These are phyloP conservation scores for Pseudozyma hubeiensis DNA, from an alignment of 1,284 basidiomycete genomes.

Conservation along the genomic window DNA sequence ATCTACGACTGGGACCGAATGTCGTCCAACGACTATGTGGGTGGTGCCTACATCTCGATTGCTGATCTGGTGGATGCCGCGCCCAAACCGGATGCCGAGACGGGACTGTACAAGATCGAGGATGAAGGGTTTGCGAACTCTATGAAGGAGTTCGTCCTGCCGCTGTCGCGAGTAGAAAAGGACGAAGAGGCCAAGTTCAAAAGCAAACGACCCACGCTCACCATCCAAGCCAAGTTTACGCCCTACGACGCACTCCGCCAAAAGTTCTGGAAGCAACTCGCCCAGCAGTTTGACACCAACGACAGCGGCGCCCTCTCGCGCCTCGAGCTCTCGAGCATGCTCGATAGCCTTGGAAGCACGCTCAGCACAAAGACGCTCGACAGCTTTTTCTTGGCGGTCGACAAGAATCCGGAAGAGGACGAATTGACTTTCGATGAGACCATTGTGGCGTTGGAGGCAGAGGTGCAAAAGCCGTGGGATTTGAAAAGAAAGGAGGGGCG, in stretches of 20 bases:
- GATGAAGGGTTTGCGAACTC: conserved; percentile 36
- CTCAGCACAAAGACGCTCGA: conserved; percentile 84
- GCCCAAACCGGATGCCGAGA: conserved; percentile 53
- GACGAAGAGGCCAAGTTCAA: conserved; percentile 58
- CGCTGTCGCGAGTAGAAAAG: conserved; percentile 43
- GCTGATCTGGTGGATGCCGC: conserved; percentile 55
- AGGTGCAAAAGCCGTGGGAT: conserved; percentile 54
- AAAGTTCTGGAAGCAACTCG: conserved; percentile 87
- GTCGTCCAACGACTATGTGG: conserved; percentile 64
- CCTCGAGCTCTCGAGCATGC: conserved; percentile 92
- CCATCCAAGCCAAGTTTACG: conserved; percentile 86
- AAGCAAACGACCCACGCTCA: conserved; percentile 38
- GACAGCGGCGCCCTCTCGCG: conserved; percentile 82
- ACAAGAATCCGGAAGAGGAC: conserved; percentile 77
- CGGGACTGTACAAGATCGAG: conserved; percentile 52
- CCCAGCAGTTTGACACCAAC: conserved; percentile 90
- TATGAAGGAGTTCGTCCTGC: conserved; percentile 53
- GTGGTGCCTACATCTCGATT: conserved; percentile 48
- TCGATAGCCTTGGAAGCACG: conserved; percentile 95
- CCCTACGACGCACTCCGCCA: conserved; percentile 78
- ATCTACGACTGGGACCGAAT: conserved; percentile 68
- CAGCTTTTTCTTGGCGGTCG: conserved; percentile 71
- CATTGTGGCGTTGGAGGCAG: conserved; percentile 52
- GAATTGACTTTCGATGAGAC: conserved; percentile 81
- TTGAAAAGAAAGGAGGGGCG: conserved; percentile 39